Percentiles rank a stretch among this genome's conserved stretches.
These are phyloP conservation scores for Rhodocollybia butyracea DNA, from an alignment of 768 basidiomycete genomes.

Conservation along the genomic window DNA sequence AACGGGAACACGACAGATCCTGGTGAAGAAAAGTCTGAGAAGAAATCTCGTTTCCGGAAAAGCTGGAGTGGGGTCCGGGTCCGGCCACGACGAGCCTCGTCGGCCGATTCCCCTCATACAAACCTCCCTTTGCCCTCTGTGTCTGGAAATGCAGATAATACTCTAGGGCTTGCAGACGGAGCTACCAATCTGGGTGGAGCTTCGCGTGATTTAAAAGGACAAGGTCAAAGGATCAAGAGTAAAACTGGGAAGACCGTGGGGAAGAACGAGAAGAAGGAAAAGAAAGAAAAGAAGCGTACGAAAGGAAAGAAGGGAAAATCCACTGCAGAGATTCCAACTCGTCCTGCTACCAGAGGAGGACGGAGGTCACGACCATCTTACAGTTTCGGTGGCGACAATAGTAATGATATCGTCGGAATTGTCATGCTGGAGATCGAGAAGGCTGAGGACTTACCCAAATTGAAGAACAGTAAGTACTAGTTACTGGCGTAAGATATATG, in stretches of 20 bases:
- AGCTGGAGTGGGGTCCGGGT: conserved; percentile 21
- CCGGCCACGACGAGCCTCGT: neutral
- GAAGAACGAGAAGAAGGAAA: conserved; percentile 15
- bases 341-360: neutral
- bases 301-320: neutral
- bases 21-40: conserved; percentile 15
- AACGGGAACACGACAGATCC: conserved; percentile 4
- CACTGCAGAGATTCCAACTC: neutral
- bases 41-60: conserved; percentile 24
- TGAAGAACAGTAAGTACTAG: conserved; percentile 74
- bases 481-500: neutral
- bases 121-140: neutral
- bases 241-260: neutral
- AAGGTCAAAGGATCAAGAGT: neutral
- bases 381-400: conserved; percentile 52
- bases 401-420: conserved; percentile 83
- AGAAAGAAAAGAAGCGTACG: conserved; percentile 1
- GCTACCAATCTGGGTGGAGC: too few relatives aligned
- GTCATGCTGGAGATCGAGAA: conserved; percentile 90
- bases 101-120: neutral
- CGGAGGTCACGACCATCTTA: conserved; percentile 24
- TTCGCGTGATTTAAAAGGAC: too few relatives aligned
- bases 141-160: too few relatives aligned
- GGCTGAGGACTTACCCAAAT: conserved; percentile 79
- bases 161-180: too few relatives aligned